phyloP scores from a whole-genome alignment of 2,329 filamentous ascomycete species.

The Colletotrichum limetticola region DNA sequence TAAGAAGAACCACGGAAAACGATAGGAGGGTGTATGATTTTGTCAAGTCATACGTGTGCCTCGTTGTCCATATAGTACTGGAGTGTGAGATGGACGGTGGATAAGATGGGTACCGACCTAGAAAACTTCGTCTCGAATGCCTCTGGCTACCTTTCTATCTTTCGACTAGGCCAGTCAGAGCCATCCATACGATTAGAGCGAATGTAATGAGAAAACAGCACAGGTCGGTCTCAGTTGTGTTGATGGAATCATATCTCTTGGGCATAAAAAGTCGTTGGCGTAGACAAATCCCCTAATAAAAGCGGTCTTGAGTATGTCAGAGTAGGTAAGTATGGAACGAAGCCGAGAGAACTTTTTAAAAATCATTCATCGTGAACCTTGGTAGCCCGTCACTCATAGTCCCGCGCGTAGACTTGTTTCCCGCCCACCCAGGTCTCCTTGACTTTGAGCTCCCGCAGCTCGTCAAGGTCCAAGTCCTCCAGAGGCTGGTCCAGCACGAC shows the following conservation, averaged over 20 bases:
- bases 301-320: neutral
- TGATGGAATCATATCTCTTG: neutral
- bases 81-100: neutral
- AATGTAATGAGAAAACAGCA: too few relatives aligned
- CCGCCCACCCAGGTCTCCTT: conserved; percentile 77
- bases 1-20: neutral
- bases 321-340: neutral
- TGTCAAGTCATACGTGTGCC: neutral
- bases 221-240: neutral
- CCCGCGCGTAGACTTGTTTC: conserved; percentile 53
- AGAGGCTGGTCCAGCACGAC: conserved; percentile 72
- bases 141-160: too few relatives aligned
- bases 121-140: too few relatives aligned
- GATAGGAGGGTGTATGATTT: neutral
- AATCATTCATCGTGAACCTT: neutral
- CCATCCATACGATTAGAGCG: too few relatives aligned
- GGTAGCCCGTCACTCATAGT: neutral
- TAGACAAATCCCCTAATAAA: neutral
- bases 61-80: too few relatives aligned
- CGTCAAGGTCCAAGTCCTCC: conserved; percentile 60
- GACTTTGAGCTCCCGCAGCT: conserved; percentile 64
- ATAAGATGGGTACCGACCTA: too few relatives aligned
- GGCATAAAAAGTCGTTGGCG: neutral
- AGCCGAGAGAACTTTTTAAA: neutral
- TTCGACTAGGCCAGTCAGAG: too few relatives aligned